Percentiles rank a stretch among this genome's conserved stretches.
Evolutionary conservation across 495 filamentous ascomycete genomes (phyloP).

Genomic region (Aspergillus ostianus): DNA sequence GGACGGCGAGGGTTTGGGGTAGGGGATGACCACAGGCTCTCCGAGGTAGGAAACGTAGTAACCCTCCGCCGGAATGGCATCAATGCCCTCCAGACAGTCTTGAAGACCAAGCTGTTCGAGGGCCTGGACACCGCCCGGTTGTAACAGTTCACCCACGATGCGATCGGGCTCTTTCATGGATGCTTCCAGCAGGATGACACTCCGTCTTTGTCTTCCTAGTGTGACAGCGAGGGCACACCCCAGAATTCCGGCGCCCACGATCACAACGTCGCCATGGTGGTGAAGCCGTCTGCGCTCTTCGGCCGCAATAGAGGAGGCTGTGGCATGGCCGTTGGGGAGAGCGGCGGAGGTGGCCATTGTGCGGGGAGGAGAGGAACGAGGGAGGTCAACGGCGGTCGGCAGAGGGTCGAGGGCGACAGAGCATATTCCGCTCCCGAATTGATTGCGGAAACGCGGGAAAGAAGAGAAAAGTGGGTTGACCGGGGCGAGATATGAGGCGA

Average conservation of each 20-base stretch:
- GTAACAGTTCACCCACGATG: slow-evolving; percentile 93
- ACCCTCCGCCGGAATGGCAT: slow-evolving; percentile 75
- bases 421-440: slow-evolving; percentile 17
- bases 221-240: slow-evolving; percentile 88
- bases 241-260: slow-evolving; percentile 87
- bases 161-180: slow-evolving; percentile 92
- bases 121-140: slow-evolving; percentile 85
- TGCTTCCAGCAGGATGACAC: slow-evolving; percentile 84
- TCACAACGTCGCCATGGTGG: slow-evolving; percentile 73
- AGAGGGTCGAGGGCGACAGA: slow-evolving; percentile 9
- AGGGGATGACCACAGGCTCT: slow-evolving; percentile 74
- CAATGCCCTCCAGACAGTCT: slow-evolving; percentile 86
- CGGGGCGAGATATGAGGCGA: slow-evolving; percentile 10
- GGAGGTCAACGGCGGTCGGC: slow-evolving; percentile 14
- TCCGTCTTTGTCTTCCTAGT: slow-evolving; percentile 82
- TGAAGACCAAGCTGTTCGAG: slow-evolving; percentile 75
- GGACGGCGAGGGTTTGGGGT: slow-evolving; percentile 44
- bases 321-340: slow-evolving; percentile 28
- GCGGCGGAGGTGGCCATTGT: slow-evolving; percentile 27
- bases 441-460: not conserved
- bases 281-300: slow-evolving; percentile 46
- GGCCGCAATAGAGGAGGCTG: slow-evolving; percentile 26
- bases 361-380: slow-evolving; percentile 9
- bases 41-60: slow-evolving; percentile 87
- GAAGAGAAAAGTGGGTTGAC: not conserved